These are phyloP conservation scores for Exophiala mesophila DNA, from an alignment of 2,329 filamentous ascomycete genomes.

Conservation along the genomic window DNA sequence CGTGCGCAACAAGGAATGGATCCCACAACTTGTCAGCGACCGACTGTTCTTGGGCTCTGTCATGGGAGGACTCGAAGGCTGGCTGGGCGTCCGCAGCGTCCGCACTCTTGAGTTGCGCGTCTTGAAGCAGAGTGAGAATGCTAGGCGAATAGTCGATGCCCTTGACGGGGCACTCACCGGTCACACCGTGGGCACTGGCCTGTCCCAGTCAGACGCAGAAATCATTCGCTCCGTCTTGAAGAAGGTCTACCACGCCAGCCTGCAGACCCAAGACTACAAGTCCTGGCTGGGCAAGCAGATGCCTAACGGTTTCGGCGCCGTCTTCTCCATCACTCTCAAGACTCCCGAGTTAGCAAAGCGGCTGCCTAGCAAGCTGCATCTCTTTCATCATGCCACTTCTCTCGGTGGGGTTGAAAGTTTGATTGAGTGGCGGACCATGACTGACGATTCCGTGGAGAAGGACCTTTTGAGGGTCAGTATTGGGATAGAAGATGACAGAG, in stretches of 20 bases:
- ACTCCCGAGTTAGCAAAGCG: conserved; percentile 56
- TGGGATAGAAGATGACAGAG: conserved; percentile 81
- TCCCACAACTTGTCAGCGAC: conserved; percentile 59
- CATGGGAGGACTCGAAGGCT: conserved; percentile 85
- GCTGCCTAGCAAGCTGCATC: conserved; percentile 69
- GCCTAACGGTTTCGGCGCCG: conserved; percentile 83
- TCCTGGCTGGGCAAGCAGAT: conserved; percentile 82
- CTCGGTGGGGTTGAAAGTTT: conserved; percentile 90
- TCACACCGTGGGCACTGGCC: conserved; percentile 32
- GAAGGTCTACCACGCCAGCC: conserved; percentile 68
- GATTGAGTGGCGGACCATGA: conserved; percentile 95
- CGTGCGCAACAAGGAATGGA: conserved; percentile 56
- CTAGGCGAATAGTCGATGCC: conserved; percentile 67
- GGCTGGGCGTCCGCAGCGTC: conserved; percentile 82
- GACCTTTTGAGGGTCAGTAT: conserved; percentile 74
- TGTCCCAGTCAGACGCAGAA: conserved; percentile 38
- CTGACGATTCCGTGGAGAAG: conserved; percentile 67
- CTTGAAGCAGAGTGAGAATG: conserved; percentile 66
- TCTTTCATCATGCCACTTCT: conserved; percentile 94
- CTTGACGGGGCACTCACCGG: conserved; percentile 51
- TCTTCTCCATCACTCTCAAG: conserved; percentile 71
- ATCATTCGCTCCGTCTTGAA: conserved; percentile 53
- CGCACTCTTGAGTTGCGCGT: conserved; percentile 83
- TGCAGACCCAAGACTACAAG: conserved; percentile 62
- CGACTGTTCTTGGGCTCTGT: conserved; percentile 73